Conservation (phyloP, 2,329 filamentous ascomycete species). For the Phaeosphaeriaceae sp. region DNA sequence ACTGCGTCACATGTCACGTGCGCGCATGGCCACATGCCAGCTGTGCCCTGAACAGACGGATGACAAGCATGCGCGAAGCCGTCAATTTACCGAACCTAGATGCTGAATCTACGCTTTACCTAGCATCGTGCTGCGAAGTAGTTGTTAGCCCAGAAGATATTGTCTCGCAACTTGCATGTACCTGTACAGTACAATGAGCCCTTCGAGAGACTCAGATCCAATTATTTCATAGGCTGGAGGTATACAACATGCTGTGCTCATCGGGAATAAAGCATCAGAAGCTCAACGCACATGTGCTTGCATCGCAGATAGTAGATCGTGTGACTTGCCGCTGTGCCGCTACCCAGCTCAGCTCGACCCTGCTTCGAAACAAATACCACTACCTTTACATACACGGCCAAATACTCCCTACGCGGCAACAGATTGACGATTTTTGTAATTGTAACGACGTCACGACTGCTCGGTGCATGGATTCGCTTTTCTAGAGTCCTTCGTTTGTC, state of each 20-base stretch:
- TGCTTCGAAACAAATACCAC: background rate
- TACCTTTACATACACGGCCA: background rate
- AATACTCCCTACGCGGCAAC: background rate
- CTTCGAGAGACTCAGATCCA: background rate
- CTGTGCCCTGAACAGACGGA: background rate
- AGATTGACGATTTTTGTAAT: conserved; percentile 16
- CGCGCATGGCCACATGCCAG: conserved; percentile 4
- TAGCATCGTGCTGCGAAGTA: background rate
- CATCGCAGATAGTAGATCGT: background rate
- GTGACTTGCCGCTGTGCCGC: background rate
- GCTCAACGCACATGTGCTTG: background rate
- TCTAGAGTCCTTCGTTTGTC: conserved; percentile 18
- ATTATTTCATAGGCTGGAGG: background rate
- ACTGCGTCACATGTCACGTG: background rate
- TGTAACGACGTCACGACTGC: conserved; percentile 20
- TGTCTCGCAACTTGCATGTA: background rate
- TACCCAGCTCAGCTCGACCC: background rate
- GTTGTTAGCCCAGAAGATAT: background rate
- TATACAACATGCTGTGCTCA: background rate
- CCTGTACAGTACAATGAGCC: background rate
- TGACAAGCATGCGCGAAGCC: background rate
- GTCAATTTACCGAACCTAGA: background rate
- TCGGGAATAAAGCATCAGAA: background rate
- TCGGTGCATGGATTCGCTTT: conserved; percentile 25
- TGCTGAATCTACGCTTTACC: background rate